Evolutionary conservation across 257 asterid species (phyloP), one percentile per base, ranked within the genome.

Genomic region (Leonotis leonurus): DNA sequence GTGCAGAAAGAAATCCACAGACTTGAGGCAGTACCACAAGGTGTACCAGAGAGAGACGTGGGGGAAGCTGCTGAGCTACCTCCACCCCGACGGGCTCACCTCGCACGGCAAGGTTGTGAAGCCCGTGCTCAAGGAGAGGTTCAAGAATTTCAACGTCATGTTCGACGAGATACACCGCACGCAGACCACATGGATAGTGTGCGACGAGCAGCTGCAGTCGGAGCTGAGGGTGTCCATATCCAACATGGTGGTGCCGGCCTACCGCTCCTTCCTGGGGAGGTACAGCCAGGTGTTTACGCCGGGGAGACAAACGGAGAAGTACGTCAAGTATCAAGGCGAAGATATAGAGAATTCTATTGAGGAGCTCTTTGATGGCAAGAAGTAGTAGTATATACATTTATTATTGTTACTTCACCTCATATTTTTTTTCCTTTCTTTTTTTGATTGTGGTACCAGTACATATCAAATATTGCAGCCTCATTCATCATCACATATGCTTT

Each of bases 191-290:
- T 91, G 98, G 98, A 91, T 91, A 6, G 91, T 91, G 0, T 79
- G 90, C 10, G 98, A 91, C 52, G 96, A 85, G 59, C 98, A 91
- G 76, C 85, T 91, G 29, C 96, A 91, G 65, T 88, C 96, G 14
- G 98, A 91, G 81, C 89, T 91, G 0, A 59, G 98, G 64, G 98
- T 91, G 9, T 91, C 98, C 0, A 84, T 91, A 30, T 88, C 96
- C 1, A 88, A 91, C 64, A 91, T 88, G 98, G 98, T 91, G 1
- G 81, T 91, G 10, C 98, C 98, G 5, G 98, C 98, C 0, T 91
- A 91, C 70, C 71, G 98, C 37, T 87, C 96, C 0, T 91, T 85
- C 60, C 18, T 91, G 41, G 95, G 86, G 5, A 81, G 98, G 85
- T 91, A 77, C 65, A 78, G 86, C 9, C 91, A 80, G 60, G 64